Base-by-base conservation (phyloP, 257 asterid species). In the Scutellaria barbata region DNA sequence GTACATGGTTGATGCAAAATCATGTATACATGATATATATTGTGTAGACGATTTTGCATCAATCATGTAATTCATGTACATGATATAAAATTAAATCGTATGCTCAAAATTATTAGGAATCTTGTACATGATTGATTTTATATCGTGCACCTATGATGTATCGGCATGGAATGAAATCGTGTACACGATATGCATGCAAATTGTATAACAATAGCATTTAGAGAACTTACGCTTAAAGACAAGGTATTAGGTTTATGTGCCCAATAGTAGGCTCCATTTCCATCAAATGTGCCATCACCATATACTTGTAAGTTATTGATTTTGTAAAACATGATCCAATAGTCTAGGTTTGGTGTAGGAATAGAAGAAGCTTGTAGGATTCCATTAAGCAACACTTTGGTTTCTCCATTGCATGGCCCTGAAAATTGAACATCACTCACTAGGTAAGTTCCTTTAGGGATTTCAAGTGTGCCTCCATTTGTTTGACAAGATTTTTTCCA, bases 401-500 rank as follows among this genome's bases (percentile, higher is more conserved):
- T 76, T 63, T 73, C 20, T 52, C 83, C 81, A 39, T 39, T 47
- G 75, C 84, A 82, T 3, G 81, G 81, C 13, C 86, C 84, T 51
- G 22, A 0, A 6, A 82, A 74, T 0, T 52, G 66, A 1, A 74
- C 73, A 8, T 73, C 57, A 12, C 70, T 53, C 66, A 90, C 5
- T 46, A 61, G 48, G 80, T 68, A 88, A 8, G 71, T 84, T n/a
- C 91, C 95, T 6, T 0, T 0, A 22, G 95, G 90, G 25, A 90
- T 61, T 42, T 13, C 7, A 22, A 90, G 25, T 1, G 52, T 57
- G 13, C 87, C 80, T 6, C 83, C 86, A 2, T 54, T 20, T 33
- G 63, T 74, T 53, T 42, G 5, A 59, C 96, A 89, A 10, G 89
- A 89, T 48, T 85, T 76, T 0, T 46, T 47, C 92, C 95, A 87